These are phyloP conservation scores for Blastomyces gilchristii DNA, from an alignment of 2,329 filamentous ascomycete genomes.

Conservation along the genomic window DNA sequence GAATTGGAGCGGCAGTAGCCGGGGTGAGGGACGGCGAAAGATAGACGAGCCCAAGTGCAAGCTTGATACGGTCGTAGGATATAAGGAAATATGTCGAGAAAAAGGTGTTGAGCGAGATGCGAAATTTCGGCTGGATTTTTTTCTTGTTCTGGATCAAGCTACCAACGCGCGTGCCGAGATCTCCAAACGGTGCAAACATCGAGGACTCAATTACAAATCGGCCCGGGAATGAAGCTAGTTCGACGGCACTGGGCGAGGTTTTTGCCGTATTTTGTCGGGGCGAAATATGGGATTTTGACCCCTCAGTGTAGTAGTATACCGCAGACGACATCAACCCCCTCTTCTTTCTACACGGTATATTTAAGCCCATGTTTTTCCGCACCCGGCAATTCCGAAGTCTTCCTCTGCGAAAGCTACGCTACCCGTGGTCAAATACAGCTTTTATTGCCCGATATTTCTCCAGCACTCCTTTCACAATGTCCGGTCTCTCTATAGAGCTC, in stretches of 20 bases:
- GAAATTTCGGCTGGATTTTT: neutral
- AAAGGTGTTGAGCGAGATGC: too few species aligned
- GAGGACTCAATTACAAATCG: neutral
- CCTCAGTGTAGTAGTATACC: neutral
- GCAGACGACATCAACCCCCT: neutral
- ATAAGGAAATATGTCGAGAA: neutral
- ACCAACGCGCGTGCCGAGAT: neutral
- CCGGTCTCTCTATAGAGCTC: conserved; percentile 43
- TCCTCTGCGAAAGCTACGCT: neutral
- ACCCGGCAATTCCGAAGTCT: neutral
- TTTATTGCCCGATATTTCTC: conserved; percentile 9
- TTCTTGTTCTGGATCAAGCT: neutral
- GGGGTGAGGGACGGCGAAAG: neutral
- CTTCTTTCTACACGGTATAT: neutral
- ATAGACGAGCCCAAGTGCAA: neutral
- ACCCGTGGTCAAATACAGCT: neutral
- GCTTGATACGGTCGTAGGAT: neutral
- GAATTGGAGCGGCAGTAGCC: neutral
- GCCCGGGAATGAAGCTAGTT: neutral
- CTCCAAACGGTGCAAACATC: neutral
- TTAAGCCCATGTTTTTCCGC: neutral
- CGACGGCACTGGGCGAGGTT: neutral
- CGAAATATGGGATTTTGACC: neutral
- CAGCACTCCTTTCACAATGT: conserved; percentile 13
- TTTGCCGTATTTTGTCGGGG: neutral